Percentiles rank a stretch among this genome's conserved stretches.
Conservation (phyloP, 1,139 yeast genomes). For the Saccharomycopsis hybrid region DNA sequence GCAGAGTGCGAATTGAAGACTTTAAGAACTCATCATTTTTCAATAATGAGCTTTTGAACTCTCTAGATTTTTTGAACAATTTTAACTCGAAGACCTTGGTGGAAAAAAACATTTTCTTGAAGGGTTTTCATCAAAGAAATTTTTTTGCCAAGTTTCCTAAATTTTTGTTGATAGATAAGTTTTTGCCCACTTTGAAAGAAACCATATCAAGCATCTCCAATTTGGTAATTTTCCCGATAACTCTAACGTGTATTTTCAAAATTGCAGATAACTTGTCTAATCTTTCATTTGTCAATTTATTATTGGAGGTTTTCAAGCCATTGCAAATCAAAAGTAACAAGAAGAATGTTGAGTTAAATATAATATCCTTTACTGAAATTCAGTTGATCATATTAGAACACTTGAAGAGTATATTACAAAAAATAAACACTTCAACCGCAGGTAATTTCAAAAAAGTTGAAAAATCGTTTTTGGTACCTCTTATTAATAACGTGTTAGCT, state of each 20-base stretch:
- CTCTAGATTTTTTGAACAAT: slow-evolving; percentile 79
- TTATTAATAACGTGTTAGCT: slow-evolving; percentile 21
- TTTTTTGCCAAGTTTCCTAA: slow-evolving; percentile 67
- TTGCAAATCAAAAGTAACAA: slow-evolving; percentile 32
- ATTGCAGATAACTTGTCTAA: slow-evolving; percentile 66
- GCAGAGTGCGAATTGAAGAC: slow-evolving; percentile 38
- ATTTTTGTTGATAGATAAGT: slow-evolving; percentile 60
- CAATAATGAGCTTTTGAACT: slow-evolving; percentile 76
- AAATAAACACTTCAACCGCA: slow-evolving; percentile 21
- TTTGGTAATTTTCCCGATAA: slow-evolving; percentile 44
- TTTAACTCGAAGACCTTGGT: slow-evolving; percentile 65
- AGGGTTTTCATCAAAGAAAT: slow-evolving; percentile 43
- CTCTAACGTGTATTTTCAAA: slow-evolving; percentile 53
- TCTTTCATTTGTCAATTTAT: slow-evolving; percentile 68
- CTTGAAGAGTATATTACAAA: slow-evolving; percentile 40
- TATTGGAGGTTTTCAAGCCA: slow-evolving; percentile 37
- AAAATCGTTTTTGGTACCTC: slow-evolving; percentile 33
- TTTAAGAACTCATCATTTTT: slow-evolving; percentile 56
- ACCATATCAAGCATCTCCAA: slow-evolving; percentile 29
- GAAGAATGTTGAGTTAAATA: slow-evolving; percentile 38
- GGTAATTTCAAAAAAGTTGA: slow-evolving; percentile 40
- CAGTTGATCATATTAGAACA: slow-evolving; percentile 52
- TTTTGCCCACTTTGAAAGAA: slow-evolving; percentile 56
- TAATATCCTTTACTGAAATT: slow-evolving; percentile 30
- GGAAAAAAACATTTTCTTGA: slow-evolving; percentile 65